These are phyloP conservation scores for Trichoderma afroharzianum DNA, from an alignment of 2,329 filamentous ascomycete genomes.

Conservation along the genomic window DNA sequence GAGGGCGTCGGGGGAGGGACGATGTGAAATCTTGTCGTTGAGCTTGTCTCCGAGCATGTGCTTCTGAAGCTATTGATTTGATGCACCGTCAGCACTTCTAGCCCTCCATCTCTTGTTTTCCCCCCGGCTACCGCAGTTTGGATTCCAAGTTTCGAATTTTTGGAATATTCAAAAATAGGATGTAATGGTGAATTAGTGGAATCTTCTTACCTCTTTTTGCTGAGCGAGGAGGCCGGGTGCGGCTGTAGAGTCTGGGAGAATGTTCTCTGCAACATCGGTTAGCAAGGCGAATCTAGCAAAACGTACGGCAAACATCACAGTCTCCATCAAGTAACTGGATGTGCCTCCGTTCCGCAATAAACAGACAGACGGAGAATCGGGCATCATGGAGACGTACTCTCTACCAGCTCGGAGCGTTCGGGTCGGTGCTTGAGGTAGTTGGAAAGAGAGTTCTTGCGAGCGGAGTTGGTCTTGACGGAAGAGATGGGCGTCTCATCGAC, in stretches of 20 bases:
- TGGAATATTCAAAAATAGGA: not conserved
- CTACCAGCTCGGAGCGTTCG: slow-evolving; percentile 71
- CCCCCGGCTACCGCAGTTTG: not conserved
- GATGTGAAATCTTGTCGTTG: slow-evolving; percentile 78
- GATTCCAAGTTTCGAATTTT: not conserved
- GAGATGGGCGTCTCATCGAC: slow-evolving; percentile 54
- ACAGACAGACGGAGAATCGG: not conserved
- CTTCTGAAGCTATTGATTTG: slow-evolving; percentile 60
- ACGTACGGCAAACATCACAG: not conserved
- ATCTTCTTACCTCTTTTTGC: slow-evolving; percentile 61
- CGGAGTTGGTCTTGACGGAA: slow-evolving; percentile 48
- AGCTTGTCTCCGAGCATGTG: slow-evolving; percentile 84
- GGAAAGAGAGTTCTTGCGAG: slow-evolving; percentile 66
- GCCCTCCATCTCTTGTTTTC: not conserved
- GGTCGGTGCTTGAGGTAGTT: slow-evolving; percentile 70
- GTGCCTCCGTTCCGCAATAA: not conserved
- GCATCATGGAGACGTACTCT: slow-evolving; percentile 54
- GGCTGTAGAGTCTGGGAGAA: slow-evolving; percentile 73
- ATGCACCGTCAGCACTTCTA: not conserved
- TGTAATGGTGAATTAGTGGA: not conserved
- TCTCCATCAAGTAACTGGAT: too few species aligned
- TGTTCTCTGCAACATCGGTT: slow-evolving; percentile 61
- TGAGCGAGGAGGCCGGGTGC: slow-evolving; percentile 76
- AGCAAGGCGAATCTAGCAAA: not conserved
- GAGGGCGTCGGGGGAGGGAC: slow-evolving; percentile 72